Base-by-base conservation (phyloP, 2,329 filamentous ascomycete genomes). In the Acrodontium crateriforme region DNA sequence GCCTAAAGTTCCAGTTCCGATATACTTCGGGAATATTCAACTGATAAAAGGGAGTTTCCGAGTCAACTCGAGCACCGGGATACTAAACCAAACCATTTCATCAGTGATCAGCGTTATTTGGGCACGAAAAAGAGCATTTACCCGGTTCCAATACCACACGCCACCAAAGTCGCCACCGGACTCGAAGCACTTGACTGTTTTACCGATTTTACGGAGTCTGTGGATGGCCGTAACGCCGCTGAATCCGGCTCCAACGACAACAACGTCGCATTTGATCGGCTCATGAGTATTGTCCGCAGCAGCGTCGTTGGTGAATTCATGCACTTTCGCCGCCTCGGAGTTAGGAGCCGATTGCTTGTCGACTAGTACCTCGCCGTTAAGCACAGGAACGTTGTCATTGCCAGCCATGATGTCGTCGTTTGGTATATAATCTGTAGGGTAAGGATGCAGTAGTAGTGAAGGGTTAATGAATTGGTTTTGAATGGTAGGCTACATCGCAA, bases 1-100 rank as follows among this genome's bases (percentile, higher is more conserved):
- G 38, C 5, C 36, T 39, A 32, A 69, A 77, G 18, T 55, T 69
- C 69, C 69, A 75, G 3, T 62, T 62, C 45, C 68, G 30, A 24
- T 37, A 42, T 13, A 63, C 49, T 36, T 65, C 58, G 5, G 57
- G 54, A 18, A 64, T 52, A 12, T 56, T 59, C 31, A 61, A 56
- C 32, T 62, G 57, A 34, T 65, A 65, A 12, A 62, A 54, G 0
- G 62, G 62, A 2, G 56, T 49, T 37, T 59, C 54, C 0, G 54
- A 58, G 31, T 65, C 62, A 4, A 65, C 61, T n/a, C 59, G 49
- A 6, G 61, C 62, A 3, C 62, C 53, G n/a, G 45, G 53, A 39
- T 55, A 56, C 13, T 42, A 36, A 29, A 50, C 50, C 35, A 26
- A 4, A 8, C 9, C 6, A 22, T 10, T 18, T 9, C 6, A 13